Evolutionary conservation across 2,329 filamentous ascomycete genomes (phyloP).

Genomic region (Arthroderma sp.): DNA sequence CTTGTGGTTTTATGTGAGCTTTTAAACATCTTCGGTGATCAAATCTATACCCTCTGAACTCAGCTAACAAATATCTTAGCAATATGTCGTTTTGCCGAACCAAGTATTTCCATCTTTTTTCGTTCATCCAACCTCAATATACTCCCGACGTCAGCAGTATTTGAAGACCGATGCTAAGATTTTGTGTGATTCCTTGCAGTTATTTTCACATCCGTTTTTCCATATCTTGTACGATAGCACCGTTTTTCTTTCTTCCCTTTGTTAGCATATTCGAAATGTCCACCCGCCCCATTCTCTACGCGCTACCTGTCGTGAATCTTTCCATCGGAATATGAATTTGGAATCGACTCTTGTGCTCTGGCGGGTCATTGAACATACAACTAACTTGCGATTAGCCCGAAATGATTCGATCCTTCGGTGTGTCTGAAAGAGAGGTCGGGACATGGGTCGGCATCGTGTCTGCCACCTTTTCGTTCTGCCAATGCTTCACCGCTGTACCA

Average conservation of each 20-base stretch:
- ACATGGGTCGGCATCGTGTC: slow-evolving; percentile 69
- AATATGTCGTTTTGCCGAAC: slow-evolving; percentile 66
- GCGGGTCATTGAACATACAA: too few relatives aligned
- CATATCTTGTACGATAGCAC: slow-evolving; percentile 34
- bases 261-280: slow-evolving; percentile 1
- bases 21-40: slow-evolving; percentile 14
- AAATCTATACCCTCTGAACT: slow-evolving; percentile 1
- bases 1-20: slow-evolving; percentile 59
- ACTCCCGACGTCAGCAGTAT: neutral
- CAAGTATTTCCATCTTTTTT: slow-evolving; percentile 34
- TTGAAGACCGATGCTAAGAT: slow-evolving; percentile 6
- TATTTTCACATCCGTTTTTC: slow-evolving; percentile 57
- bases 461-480: slow-evolving; percentile 57
- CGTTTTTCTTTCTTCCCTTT: slow-evolving; percentile 1
- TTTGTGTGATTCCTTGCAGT: slow-evolving; percentile 15
- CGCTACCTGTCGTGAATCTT: neutral
- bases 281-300: neutral
- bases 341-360: too few relatives aligned
- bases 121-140: slow-evolving; percentile 5
- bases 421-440: slow-evolving; percentile 54
- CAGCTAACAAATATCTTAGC: slow-evolving; percentile 33
- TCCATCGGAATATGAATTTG: neutral
- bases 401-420: slow-evolving; percentile 69
- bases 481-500: slow-evolving; percentile 56
- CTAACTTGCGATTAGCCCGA: slow-evolving; percentile 44